Evolutionary conservation across 2,329 filamentous ascomycete species (phyloP), one percentile per base, ranked within the genome.

Genomic region (Ophiobolus disseminans): DNA sequence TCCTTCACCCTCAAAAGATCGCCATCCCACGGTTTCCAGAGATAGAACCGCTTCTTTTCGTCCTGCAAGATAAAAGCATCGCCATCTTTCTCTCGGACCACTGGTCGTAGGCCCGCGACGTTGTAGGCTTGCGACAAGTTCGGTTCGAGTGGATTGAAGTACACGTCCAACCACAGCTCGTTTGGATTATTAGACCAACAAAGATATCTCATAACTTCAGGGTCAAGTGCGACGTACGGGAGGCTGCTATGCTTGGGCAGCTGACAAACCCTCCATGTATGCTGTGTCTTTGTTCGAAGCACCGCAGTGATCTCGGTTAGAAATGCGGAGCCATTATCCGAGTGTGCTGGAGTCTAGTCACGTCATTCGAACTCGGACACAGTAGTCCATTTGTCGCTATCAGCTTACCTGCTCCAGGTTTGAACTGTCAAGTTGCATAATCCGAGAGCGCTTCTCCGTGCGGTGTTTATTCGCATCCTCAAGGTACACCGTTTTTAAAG

Each of bases 111-210:
- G 4, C 45, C 45, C 1, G 41, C 25, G 28, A 53, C 39, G n/a
- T 45, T 45, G 41, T 28, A 50, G 26, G 45, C 45, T 13, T 39
- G 45, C 8, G 50, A 40, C 14, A 53, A 17, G 25, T 45, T 49
- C 10, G 23, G 40, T 3, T 23, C 17, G 17, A 17, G 28, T 8
- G 40, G 30, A 13, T 45, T 19, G 32, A 49, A 49, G 21, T 46
- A 49, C 16, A 32, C 32, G 7, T 26, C 34, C 6, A 53, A 23
- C 17, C 45, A 45, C 11, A 53, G 34, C 10, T 49, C 34, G 13
- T 30, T 41, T 9, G 50, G 45, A 21, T 53, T 26, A n/a, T 53
- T 53, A 20, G 50, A 45, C 45, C 45, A 53, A 17, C 35, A 45
- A n/a, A 35, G 19, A 6, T 41, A 11, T 9, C 28, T 17, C 14